Conservation (phyloP, 148 eudicot species). For the Selenicereus undatus region DNA sequence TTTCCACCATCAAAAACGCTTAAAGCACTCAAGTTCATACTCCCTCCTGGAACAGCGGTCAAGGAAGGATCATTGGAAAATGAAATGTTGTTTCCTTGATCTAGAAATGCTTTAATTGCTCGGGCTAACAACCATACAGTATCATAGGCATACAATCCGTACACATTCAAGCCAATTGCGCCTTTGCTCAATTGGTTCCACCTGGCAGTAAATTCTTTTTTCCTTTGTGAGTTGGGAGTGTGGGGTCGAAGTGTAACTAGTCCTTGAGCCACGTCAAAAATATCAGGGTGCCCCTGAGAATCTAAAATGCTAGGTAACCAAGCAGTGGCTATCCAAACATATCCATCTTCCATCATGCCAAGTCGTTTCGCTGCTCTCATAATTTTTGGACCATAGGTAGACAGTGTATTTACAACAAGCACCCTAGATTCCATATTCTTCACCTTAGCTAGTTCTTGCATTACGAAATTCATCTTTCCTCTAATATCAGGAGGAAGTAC, state of each 20-base stretch:
- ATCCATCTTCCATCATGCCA: slow-evolving; percentile 62
- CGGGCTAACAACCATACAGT: slow-evolving; percentile 61
- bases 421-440: slow-evolving; percentile 54
- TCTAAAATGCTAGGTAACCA: slow-evolving; percentile 67
- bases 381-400: slow-evolving; percentile 40
- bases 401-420: slow-evolving; percentile 39
- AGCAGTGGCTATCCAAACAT: slow-evolving; percentile 81
- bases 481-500: slow-evolving; percentile 33
- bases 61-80: slow-evolving; percentile 45
- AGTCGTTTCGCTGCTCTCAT: slow-evolving; percentile 52
- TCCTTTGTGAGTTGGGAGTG: slow-evolving; percentile 47
- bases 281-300: slow-evolving; percentile 21
- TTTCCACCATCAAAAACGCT: slow-evolving; percentile 50
- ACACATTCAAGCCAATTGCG: slow-evolving; percentile 41
- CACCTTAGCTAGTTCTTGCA: slow-evolving; percentile 37
- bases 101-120: slow-evolving; percentile 38
- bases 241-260: slow-evolving; percentile 57
- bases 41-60: slow-evolving; percentile 30
- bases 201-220: slow-evolving; percentile 30
- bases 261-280: slow-evolving; percentile 34
- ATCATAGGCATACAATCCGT: slow-evolving; percentile 63
- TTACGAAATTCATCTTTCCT: slow-evolving; percentile 20
- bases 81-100: slow-evolving; percentile 42
- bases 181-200: slow-evolving; percentile 38
- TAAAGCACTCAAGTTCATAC: slow-evolving; percentile 41